Base-by-base conservation (phyloP, 2,329 filamentous ascomycete species). In the Bipolaris victoriae region DNA sequence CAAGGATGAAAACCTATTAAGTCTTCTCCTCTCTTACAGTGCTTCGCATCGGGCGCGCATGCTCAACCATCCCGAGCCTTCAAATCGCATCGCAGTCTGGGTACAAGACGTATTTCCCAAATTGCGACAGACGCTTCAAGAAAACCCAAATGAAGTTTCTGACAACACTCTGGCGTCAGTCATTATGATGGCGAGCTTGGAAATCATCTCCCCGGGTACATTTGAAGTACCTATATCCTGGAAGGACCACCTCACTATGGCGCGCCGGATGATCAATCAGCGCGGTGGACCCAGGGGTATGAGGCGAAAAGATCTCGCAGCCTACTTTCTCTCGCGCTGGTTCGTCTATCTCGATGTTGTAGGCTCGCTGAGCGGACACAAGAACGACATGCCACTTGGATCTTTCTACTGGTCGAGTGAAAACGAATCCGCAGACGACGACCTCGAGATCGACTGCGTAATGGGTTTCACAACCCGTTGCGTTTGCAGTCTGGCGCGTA, bases 281-380 rank as follows among this genome's bases (percentile, higher is more conserved):
- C 86, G 90, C 6, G 83, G 83, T 39, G 85, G 86, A 18, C 82
- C 86, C 9, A 82, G 84, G 49, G 77, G 81, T 26, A 83, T 84
- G 63, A 75, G 76, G 76, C 67, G 82, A 78, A 65, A 75, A 36
- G 75, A 80, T 65, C 75, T 81, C 53, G 81, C 90, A 52, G 83
- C 88, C 52, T 88, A 89, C 51, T 95, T 96, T 69, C 82, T 95
- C 9, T 88, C 86, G 64, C 86, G 90, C 57, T 96, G 91, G 91
- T 89, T 95, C 62, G 89, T 89, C 1, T 95, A 95, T 75, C 83
- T 96, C 18, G 91, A 95, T 69, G 87, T 95, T 1, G 79, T 95
- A 53, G 91, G 90, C 22, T 88, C 86, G 40, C 80, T 96, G 24
- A 88, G 80, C 52, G 90, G 89, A 15, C 80, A 77, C 60, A 77